Evolutionary conservation across 768 basidiomycete genomes (phyloP).

Genomic region (Auricularia heimuer): DNA sequence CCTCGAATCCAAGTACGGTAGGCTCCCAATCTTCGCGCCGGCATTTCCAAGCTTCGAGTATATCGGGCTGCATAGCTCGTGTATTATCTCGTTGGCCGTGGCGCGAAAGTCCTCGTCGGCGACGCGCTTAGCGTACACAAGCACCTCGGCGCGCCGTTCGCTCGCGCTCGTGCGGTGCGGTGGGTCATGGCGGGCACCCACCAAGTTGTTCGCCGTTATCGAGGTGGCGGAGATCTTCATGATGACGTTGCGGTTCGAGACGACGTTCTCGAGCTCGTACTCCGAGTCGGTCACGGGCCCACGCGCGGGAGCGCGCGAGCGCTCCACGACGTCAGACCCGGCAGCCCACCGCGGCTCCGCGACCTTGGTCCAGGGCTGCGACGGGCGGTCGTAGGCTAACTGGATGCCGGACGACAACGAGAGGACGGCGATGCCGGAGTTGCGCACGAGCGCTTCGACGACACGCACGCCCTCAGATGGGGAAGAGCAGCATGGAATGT

Average conservation of each 20-base stretch:
- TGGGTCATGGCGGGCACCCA: too few species aligned
- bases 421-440: constrained; percentile 73
- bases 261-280: background rate
- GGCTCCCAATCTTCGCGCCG: constrained; percentile 57
- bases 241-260: constrained; percentile 75
- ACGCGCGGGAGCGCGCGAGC: constrained; percentile 4
- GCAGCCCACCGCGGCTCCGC: constrained; percentile 78
- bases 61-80: constrained; percentile 81
- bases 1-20: constrained; percentile 56
- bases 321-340: constrained; percentile 64
- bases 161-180: constrained; percentile 53
- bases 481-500: too few species aligned
- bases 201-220: constrained; percentile 59
- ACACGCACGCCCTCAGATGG: constrained; percentile 22
- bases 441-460: constrained; percentile 53
- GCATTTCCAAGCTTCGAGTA: constrained; percentile 61
- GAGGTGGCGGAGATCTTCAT: constrained; percentile 66
- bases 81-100: constrained; percentile 86
- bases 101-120: constrained; percentile 82
- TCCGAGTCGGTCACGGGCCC: constrained; percentile 15
- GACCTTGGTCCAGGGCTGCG: constrained; percentile 64
- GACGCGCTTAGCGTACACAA: constrained; percentile 72
- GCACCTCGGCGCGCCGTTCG: constrained; percentile 73
- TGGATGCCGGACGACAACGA: constrained; percentile 67
- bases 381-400: constrained; percentile 64